Conservation (phyloP, 2,329 filamentous ascomycete species). For the Orbilia javanica region DNA sequence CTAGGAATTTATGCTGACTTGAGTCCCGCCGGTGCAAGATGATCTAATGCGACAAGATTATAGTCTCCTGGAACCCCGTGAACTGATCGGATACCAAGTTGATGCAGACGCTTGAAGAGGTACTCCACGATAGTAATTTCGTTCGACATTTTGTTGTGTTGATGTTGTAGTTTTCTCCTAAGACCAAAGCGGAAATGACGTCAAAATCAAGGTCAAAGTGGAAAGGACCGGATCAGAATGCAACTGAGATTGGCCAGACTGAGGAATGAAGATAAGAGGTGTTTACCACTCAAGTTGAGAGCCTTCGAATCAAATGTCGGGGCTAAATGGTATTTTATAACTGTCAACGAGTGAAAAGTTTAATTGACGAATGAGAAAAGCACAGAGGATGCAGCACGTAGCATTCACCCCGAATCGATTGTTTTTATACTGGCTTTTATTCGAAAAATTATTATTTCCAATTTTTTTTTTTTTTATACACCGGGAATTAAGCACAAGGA, state of each 20-base stretch:
- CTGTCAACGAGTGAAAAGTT: not conserved
- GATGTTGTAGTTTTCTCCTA: slow-evolving; percentile 25
- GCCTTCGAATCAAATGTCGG: not conserved
- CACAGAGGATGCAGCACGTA: not conserved
- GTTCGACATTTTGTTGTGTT: slow-evolving; percentile 40
- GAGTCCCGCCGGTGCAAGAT: slow-evolving; percentile 72
- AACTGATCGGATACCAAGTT: slow-evolving; percentile 75
- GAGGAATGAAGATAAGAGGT: not conserved
- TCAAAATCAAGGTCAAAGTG: slow-evolving; percentile 7
- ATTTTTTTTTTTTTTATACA: not conserved
- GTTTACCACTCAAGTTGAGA: not conserved
- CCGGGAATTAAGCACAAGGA: not conserved
- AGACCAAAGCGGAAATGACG: slow-evolving; percentile 14
- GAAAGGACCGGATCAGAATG: slow-evolving; percentile 7
- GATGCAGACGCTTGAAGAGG: slow-evolving; percentile 74
- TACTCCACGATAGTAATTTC: slow-evolving; percentile 67
- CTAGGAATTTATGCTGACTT: slow-evolving; percentile 62
- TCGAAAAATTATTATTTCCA: not conserved
- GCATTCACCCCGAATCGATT: not conserved
- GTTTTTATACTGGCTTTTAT: not conserved
- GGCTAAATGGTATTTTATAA: slow-evolving; percentile 3
- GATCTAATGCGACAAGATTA: slow-evolving; percentile 78
- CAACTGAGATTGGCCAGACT: not conserved
- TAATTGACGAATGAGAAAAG: not conserved
- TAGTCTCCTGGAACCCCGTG: slow-evolving; percentile 81